A percentile compares a stretch with the other conserved stretches of the same genome.
These are phyloP conservation scores for Coriaria nepalensis DNA, from an alignment of 306 rosid species.

Conservation along the genomic window DNA sequence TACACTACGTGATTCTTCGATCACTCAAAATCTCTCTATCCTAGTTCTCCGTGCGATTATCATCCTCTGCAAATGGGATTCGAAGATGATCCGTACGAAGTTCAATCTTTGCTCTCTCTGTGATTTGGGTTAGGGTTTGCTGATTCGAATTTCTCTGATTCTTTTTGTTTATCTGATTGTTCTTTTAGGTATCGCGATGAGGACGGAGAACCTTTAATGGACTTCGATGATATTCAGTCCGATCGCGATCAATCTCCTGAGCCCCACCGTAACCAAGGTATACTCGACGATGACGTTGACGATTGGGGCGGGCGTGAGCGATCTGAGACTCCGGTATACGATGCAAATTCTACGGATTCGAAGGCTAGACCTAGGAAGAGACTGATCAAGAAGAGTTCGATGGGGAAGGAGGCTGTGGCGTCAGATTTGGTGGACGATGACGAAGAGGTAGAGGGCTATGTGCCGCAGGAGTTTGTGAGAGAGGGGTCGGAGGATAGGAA, in stretches of 20 bases:
- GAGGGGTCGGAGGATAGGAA: conserved; percentile 36
- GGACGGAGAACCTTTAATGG: conserved; percentile 92
- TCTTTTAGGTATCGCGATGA: conserved; percentile 71
- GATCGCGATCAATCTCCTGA: conserved; percentile 67
- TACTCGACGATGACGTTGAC: conserved; percentile 35
- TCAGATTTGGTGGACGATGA: conserved; percentile 41
- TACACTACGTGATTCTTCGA: not conserved
- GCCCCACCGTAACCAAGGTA: conserved; percentile 26
- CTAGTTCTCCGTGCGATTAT: not conserved
- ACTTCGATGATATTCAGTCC: conserved; percentile 58
- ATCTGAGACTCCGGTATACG: conserved; percentile 75
- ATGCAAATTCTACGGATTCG: conserved; percentile 28
- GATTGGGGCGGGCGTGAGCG: conserved; percentile 48
- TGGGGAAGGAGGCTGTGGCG: conserved; percentile 27
- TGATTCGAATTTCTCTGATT: conserved; percentile 7
- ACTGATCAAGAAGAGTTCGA: conserved; percentile 59
- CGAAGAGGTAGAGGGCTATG: conserved; percentile 28
- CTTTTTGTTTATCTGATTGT: not conserved
- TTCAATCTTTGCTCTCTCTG: not conserved
- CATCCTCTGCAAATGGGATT: conserved; percentile 35
- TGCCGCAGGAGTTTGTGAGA: conserved; percentile 30
- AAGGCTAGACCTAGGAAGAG: conserved; percentile 74
- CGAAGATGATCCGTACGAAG: conserved; percentile 64
- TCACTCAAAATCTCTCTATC: no score
- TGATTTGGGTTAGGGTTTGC: conserved; percentile 17